Percentiles rank a stretch among this genome's conserved stretches.
Conservation (phyloP, 2,329 filamentous ascomycete species). For the Rutstroemia sp. region DNA sequence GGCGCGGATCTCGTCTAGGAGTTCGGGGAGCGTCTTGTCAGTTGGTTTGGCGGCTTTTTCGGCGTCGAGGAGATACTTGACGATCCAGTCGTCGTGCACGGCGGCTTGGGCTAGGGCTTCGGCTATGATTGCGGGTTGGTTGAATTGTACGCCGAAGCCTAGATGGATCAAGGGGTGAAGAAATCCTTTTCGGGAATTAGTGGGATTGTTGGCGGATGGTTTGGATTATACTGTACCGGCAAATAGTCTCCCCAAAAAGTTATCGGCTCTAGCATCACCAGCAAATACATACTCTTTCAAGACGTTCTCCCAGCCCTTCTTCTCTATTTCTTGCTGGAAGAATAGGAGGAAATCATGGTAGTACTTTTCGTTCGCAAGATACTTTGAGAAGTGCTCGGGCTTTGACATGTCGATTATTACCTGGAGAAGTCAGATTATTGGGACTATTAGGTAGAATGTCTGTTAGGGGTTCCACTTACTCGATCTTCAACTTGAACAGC, state of each 20-base stretch:
- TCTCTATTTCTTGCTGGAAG: slow-evolving; percentile 67
- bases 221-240: slow-evolving; percentile 38
- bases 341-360: slow-evolving; percentile 72
- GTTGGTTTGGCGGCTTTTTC: slow-evolving; percentile 39
- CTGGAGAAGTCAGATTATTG: background rate
- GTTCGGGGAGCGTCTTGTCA: slow-evolving; percentile 43
- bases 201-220: too few relatives aligned
- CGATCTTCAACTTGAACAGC: slow-evolving; percentile 37
- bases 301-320: slow-evolving; percentile 52
- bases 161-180: slow-evolving; percentile 79
- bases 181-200: slow-evolving; percentile 42
- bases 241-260: slow-evolving; percentile 62
- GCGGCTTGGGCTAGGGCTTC: slow-evolving; percentile 72
- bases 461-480: background rate
- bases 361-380: slow-evolving; percentile 54
- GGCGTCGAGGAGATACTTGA: slow-evolving; percentile 43
- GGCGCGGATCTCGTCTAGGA: slow-evolving; percentile 52
- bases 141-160: slow-evolving; percentile 77
- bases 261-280: slow-evolving; percentile 55
- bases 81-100: slow-evolving; percentile 53
- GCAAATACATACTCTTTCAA: slow-evolving; percentile 63
- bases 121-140: slow-evolving; percentile 73
- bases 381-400: slow-evolving; percentile 46
- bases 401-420: slow-evolving; percentile 39
- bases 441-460: background rate